Base-by-base conservation (phyloP, 129 eudicot species). In the Lonicera japonica region DNA sequence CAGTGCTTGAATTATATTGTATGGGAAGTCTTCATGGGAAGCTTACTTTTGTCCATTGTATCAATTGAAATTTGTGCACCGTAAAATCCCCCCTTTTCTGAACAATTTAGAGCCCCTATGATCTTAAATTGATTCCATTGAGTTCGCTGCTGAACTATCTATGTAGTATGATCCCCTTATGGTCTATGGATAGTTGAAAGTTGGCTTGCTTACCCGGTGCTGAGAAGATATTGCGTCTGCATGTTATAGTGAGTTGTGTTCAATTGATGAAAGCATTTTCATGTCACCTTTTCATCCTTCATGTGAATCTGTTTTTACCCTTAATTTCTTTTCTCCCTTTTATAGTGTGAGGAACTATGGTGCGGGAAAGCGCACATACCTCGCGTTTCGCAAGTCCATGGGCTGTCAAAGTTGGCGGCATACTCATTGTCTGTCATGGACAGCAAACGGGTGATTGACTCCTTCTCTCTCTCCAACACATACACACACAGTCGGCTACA, bases 301-400 rank as follows among this genome's bases (percentile, higher is more conserved):
- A 39, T 11, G 14, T 17, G 47, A 8, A 9, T 16, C 29, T 22
- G 41, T 40, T 43, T 4, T 17, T 16, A 51, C 61, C 25, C 22
- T 53, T 48, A 11, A 2, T 40, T 65, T 6, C 55, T 0, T 19
- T 4, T 53, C 11, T 14, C 6, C 9, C 48, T 29, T 56, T 38
- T 17, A 46, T 54, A 86, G 97, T 78, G 86, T 60, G 79, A 83
- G 64, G 90, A 86, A 64, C 56, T 89, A 60, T 86, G 97, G 97
- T 38, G 60, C 8, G 86, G 79, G 53, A 89, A 89, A 70, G 95
- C 97, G 63, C 95, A 86, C 70, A 64, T 90, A 60, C 95, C 95
- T 45, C 86, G 86, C 34, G 51, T 84, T 10, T 68, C 86, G 8
- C 77, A 77, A 79, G 67, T 71, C 18, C 73, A 54, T 5, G 84